These are phyloP conservation scores for Symmetrospora coprosmae DNA, from an alignment of 768 basidiomycete genomes.

Conservation along the genomic window DNA sequence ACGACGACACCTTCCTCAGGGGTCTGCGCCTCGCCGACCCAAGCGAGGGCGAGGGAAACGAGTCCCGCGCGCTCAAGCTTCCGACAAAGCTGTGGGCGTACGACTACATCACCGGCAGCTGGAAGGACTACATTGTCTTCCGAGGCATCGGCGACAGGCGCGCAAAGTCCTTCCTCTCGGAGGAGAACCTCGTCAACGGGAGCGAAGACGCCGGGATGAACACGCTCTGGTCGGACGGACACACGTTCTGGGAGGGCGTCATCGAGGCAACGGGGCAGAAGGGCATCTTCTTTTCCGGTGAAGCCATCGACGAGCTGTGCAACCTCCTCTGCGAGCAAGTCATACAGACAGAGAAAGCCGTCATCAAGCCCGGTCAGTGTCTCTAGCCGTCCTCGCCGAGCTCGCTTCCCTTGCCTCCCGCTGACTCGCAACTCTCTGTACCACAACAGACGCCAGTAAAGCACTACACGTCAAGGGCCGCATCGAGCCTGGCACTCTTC, in stretches of 20 bases:
- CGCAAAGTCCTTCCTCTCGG: neutral
- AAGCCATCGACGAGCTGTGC: slow-evolving; percentile 6
- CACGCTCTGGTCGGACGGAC: neutral
- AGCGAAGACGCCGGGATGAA: neutral
- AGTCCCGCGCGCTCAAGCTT: neutral
- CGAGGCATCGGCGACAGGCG: neutral
- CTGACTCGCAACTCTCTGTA: no score
- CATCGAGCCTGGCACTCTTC: neutral
- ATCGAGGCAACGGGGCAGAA: neutral
- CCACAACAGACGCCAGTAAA: no score
- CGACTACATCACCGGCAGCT: slow-evolving; percentile 5
- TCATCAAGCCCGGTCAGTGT: neutral
- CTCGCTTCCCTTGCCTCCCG: no score
- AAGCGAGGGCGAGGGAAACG: neutral
- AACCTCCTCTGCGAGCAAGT: slow-evolving; percentile 1
- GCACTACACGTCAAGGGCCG: neutral
- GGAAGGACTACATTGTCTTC: neutral
- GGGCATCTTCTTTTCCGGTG: slow-evolving; percentile 8
- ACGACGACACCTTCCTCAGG: neutral
- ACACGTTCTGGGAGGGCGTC: slow-evolving; percentile 4
- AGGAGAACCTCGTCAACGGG: slow-evolving; percentile 2
- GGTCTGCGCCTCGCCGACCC: neutral
- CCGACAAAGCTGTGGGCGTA: neutral
- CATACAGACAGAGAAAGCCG: neutral
- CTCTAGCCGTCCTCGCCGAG: no score